Percentiles rank a stretch among this genome's conserved stretches.
These are phyloP conservation scores for Basipetospora sp. DNA, from an alignment of 2,329 filamentous ascomycete genomes.

Conservation along the genomic window DNA sequence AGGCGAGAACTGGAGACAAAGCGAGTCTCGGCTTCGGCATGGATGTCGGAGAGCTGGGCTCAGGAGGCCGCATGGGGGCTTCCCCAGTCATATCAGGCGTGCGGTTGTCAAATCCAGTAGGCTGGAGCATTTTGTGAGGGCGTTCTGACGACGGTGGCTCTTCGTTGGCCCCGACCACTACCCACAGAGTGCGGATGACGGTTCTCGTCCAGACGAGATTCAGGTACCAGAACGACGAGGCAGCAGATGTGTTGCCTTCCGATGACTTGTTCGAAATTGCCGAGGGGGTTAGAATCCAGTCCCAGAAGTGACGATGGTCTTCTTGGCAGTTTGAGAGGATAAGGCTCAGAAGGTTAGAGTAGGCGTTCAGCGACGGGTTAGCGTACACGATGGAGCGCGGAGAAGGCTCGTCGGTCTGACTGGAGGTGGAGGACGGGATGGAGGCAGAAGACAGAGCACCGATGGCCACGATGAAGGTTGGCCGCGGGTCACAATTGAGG, in stretches of 20 bases:
- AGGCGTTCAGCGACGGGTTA: constrained; percentile 22
- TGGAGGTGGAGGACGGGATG: neutral
- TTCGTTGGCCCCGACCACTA: constrained; percentile 25
- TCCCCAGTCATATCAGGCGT: neutral
- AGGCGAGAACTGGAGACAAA: constrained; percentile 4
- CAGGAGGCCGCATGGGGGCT: no score
- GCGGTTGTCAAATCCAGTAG: constrained; percentile 7
- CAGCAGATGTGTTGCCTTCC: neutral
- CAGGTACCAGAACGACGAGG: constrained; percentile 18
- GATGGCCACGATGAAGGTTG: constrained; percentile 23
- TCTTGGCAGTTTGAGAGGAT: constrained; percentile 10
- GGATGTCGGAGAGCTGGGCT: no score
- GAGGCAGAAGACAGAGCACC: neutral
- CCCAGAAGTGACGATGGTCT: constrained; percentile 22
- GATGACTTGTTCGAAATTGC: neutral
- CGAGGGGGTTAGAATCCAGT: constrained; percentile 17
- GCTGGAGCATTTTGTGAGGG: constrained; percentile 20
- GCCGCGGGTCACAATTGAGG: constrained; percentile 26
- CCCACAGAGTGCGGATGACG: constrained; percentile 20
- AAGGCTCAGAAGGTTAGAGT: constrained; percentile 15
- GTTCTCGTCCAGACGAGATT: constrained; percentile 24
- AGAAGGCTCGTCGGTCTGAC: constrained; percentile 6
- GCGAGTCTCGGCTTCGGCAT: constrained; percentile 5
- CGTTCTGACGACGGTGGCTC: constrained; percentile 17
- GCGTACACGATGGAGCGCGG: constrained; percentile 17